Conservation (phyloP, 2,329 filamentous ascomycete species). For the Apiospora malaysiana region DNA sequence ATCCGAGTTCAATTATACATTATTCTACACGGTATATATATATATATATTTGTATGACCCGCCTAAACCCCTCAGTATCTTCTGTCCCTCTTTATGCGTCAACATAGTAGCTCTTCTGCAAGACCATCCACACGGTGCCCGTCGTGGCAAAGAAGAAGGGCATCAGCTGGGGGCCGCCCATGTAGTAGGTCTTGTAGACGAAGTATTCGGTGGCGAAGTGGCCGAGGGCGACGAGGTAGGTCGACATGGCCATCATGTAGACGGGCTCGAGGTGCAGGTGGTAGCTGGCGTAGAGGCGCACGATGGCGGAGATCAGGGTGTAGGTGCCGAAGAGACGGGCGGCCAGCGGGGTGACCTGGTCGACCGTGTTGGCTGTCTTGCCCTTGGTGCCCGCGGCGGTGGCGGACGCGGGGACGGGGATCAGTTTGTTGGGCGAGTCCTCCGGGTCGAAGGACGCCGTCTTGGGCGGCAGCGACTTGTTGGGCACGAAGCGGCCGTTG, state of each 20-base stretch:
- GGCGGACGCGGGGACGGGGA: conserved; percentile 45
- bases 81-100: conserved; percentile 33
- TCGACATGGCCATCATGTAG: conserved; percentile 83
- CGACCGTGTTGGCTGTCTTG: conserved; percentile 50
- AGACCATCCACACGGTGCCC: conserved; percentile 65
- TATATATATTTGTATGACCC: conserved; percentile 9
- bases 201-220: conserved; percentile 86
- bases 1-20: conserved; percentile 18
- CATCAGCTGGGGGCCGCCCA: conserved; percentile 61
- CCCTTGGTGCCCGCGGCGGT: conserved; percentile 40
- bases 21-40: conserved; percentile 20
- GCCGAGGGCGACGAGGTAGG: conserved; percentile 76
- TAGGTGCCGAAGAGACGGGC: conserved; percentile 86
- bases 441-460: conserved; percentile 54
- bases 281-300: conserved; percentile 85
- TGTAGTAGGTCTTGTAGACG: conserved; percentile 76
- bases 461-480: conserved; percentile 50
- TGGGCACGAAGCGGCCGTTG: conserved; percentile 65
- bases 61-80: not conserved
- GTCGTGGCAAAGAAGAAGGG: conserved; percentile 58
- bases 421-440: conserved; percentile 58
- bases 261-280: conserved; percentile 73
- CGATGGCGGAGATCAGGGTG: conserved; percentile 78
- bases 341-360: conserved; percentile 75
- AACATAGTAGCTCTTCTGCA: conserved; percentile 75